Conservation (phyloP, 306 rosid genomes). For the Lablab purpureus region DNA sequence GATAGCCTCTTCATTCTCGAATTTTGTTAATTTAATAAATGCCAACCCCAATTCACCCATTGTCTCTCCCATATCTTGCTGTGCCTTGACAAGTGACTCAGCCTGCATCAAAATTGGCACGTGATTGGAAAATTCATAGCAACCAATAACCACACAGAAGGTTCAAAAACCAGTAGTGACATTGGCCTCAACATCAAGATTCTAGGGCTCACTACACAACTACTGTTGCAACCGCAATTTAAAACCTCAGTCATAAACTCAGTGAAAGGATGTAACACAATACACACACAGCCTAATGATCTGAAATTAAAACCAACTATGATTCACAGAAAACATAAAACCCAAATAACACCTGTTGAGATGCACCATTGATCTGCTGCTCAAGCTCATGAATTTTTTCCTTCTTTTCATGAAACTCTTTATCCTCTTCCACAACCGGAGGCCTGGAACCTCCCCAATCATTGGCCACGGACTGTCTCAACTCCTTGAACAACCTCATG, state of each 20-base stretch:
- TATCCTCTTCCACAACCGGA: conserved; percentile 84
- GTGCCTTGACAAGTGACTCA: conserved; percentile 93
- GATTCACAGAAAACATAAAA: neutral
- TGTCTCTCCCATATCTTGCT: conserved; percentile 95
- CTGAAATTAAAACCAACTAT: conserved; percentile 8
- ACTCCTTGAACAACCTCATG: conserved; percentile 92
- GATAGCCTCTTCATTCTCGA: conserved; percentile 84
- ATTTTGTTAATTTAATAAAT: conserved; percentile 82
- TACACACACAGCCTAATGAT: conserved; percentile 8
- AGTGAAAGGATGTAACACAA: neutral
- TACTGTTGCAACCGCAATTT: neutral
- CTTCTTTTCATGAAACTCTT: conserved; percentile 84
- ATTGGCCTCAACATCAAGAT: neutral
- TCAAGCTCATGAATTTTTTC: conserved; percentile 76
- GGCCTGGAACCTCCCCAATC: conserved; percentile 95
- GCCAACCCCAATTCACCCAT: conserved; percentile 91
- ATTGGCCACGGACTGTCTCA: conserved; percentile 89
- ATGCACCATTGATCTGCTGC: conserved; percentile 74
- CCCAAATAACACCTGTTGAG: conserved; percentile 72
- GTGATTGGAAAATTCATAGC: conserved; percentile 19
- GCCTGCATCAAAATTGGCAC: conserved; percentile 62
- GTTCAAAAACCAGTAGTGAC: neutral
- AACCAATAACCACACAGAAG: conserved; percentile 28
- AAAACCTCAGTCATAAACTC: neutral
- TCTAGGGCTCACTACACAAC: neutral